Conservation (phyloP, 2,329 filamentous ascomycete genomes). For the Verticillium nonalfalfae region DNA sequence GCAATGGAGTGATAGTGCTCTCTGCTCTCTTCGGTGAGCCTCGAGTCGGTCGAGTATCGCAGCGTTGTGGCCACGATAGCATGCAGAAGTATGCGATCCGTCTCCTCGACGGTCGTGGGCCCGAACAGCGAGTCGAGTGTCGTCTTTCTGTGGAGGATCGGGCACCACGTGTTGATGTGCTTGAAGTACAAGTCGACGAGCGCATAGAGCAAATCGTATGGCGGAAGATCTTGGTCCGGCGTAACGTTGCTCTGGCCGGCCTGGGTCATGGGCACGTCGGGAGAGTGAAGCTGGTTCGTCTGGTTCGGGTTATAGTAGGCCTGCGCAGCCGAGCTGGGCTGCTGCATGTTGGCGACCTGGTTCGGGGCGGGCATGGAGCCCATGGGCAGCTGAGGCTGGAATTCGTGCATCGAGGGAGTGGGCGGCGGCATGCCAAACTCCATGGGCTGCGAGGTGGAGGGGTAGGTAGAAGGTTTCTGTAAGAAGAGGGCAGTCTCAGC, state of each 20-base stretch:
- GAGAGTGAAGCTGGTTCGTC: conserved; percentile 47
- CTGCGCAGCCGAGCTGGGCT: conserved; percentile 30
- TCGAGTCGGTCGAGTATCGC: conserved; percentile 71
- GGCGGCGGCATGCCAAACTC: conserved; percentile 43
- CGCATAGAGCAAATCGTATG: conserved; percentile 67
- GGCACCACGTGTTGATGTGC: conserved; percentile 78
- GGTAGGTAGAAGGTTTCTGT: conserved; percentile 49
- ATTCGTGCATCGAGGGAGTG: conserved; percentile 43
- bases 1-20: conserved; percentile 72
- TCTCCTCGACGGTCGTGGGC: conserved; percentile 67
- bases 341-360: conserved; percentile 22
- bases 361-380: conserved; percentile 28
- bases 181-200: conserved; percentile 74
- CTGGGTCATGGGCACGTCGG: conserved; percentile 47
- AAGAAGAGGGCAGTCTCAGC: conserved; percentile 55
- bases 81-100: conserved; percentile 76
- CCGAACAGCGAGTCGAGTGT: conserved; percentile 81
- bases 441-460: conserved; percentile 36
- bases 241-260: conserved; percentile 35
- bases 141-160: conserved; percentile 78
- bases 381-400: conserved; percentile 36
- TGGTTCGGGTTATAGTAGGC: conserved; percentile 42
- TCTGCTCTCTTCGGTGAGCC: conserved; percentile 67
- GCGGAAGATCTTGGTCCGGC: conserved; percentile 63
- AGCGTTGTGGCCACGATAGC: conserved; percentile 86